Percentiles rank a stretch among this genome's conserved stretches.
phyloP scores from a whole-genome alignment of 495 filamentous ascomycete species.

The Oleoguttula mirabilis region DNA sequence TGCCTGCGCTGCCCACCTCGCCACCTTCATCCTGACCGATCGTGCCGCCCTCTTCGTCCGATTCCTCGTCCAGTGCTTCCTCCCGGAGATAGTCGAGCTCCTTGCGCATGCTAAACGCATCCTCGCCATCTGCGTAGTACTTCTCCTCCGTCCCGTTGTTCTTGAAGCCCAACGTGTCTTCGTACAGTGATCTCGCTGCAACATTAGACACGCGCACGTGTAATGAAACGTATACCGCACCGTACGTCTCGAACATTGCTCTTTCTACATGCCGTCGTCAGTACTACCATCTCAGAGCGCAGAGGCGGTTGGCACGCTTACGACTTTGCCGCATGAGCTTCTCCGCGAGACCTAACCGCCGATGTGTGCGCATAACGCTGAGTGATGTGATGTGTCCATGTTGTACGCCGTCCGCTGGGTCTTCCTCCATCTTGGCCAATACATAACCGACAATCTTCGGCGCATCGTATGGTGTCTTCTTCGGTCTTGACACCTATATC shows the following conservation, averaged over 20 bases:
- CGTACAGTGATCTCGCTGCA: slow-evolving; percentile 82
- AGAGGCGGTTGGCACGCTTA: slow-evolving; percentile 39
- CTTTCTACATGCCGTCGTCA: slow-evolving; percentile 45
- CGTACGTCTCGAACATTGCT: slow-evolving; percentile 91
- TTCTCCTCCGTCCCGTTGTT: slow-evolving; percentile 81
- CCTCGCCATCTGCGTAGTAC: slow-evolving; percentile 97
- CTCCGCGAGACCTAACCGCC: slow-evolving; percentile 83
- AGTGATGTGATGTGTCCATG: slow-evolving; percentile 95
- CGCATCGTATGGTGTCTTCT: slow-evolving; percentile 68
- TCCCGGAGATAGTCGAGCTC: slow-evolving; percentile 54
- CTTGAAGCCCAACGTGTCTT: slow-evolving; percentile 83
- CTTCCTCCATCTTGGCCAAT: slow-evolving; percentile 98
- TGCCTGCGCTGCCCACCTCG: slow-evolving; percentile 27
- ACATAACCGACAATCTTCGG: slow-evolving; percentile 99
- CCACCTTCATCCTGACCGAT: slow-evolving; percentile 30
- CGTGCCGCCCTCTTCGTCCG: slow-evolving; percentile 42
- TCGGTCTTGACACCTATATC: slow-evolving; percentile 59
- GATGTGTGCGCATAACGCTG: slow-evolving; percentile 92
- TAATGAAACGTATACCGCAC: slow-evolving; percentile 81
- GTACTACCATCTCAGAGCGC: slow-evolving; percentile 1
- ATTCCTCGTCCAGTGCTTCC: slow-evolving; percentile 33
- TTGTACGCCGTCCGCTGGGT: slow-evolving; percentile 76
- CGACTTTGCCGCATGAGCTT: slow-evolving; percentile 92
- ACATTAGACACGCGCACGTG: slow-evolving; percentile 90
- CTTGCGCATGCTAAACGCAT: slow-evolving; percentile 87